Percentiles rank a stretch among this genome's conserved stretches.
These are phyloP conservation scores for Remersonia thermophila DNA, from an alignment of 2,329 filamentous ascomycete species.

Conservation along the genomic window DNA sequence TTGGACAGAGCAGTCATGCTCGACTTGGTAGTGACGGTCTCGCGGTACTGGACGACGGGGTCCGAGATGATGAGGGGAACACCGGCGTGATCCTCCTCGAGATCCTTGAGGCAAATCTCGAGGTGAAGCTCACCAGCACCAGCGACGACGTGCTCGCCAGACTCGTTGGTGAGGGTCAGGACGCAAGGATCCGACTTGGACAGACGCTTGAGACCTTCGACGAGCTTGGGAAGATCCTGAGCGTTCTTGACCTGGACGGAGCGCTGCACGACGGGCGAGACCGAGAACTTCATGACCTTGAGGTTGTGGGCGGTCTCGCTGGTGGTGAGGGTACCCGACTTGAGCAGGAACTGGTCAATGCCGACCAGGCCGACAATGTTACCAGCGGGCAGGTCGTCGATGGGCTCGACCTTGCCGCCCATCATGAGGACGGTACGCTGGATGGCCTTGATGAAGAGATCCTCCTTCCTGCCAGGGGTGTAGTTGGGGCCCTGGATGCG, in stretches of 20 bases:
- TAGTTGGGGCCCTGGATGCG: slow-evolving; percentile 99
- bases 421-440: slow-evolving; percentile 99
- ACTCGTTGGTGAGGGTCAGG: slow-evolving; percentile 75
- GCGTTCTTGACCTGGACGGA: slow-evolving; percentile 99
- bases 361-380: slow-evolving; percentile 99
- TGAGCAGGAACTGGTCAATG: slow-evolving; percentile 99
- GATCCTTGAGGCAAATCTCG: slow-evolving; percentile 99
- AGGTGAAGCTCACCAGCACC: slow-evolving; percentile 99
- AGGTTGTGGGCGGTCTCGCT: slow-evolving; percentile 97
- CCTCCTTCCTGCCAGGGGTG: slow-evolving; percentile 93
- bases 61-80: slow-evolving; percentile 96
- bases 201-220: slow-evolving; percentile 99
- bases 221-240: slow-evolving; percentile 97
- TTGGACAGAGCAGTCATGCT: slow-evolving; percentile 97
- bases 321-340: slow-evolving; percentile 98
- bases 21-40: slow-evolving; percentile 75
- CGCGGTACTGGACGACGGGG: slow-evolving; percentile 96
- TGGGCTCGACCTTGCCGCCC: slow-evolving; percentile 97
- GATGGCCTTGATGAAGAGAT: slow-evolving; percentile 98
- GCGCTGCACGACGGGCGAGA: slow-evolving; percentile 95
- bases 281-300: slow-evolving; percentile 99
- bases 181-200: slow-evolving; percentile 99
- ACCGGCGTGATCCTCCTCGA: slow-evolving; percentile 98
- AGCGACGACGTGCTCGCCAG: slow-evolving; percentile 97
- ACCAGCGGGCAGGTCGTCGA: slow-evolving; percentile 96